Conservation (phyloP, 2,329 filamentous ascomycete genomes). For the Stachybotrys echinatus region DNA sequence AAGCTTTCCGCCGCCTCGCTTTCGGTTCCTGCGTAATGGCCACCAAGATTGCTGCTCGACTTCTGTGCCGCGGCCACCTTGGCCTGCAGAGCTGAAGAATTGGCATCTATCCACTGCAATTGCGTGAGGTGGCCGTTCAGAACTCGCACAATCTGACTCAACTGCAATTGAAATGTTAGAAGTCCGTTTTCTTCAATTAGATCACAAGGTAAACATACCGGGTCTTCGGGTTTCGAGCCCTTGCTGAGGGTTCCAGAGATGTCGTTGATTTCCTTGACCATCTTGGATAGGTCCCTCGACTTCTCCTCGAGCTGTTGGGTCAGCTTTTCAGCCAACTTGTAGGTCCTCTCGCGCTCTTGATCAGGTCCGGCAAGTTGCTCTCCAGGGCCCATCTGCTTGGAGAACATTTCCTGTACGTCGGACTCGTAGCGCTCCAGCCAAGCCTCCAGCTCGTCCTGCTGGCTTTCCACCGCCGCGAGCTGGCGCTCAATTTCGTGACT, state of each 20-base stretch:
- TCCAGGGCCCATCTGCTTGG: slow-evolving; percentile 67
- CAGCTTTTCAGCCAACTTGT: slow-evolving; percentile 91
- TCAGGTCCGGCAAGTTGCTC: slow-evolving; percentile 83
- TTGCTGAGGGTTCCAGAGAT: slow-evolving; percentile 87
- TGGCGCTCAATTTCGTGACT: slow-evolving; percentile 93
- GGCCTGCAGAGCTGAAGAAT: slow-evolving; percentile 71
- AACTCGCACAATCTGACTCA: slow-evolving; percentile 92
- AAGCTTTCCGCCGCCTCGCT: slow-evolving; percentile 80
- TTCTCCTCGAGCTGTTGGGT: slow-evolving; percentile 89
- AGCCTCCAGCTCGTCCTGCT: slow-evolving; percentile 82
- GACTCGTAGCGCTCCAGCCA: slow-evolving; percentile 90
- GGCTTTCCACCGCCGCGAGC: slow-evolving; percentile 80
- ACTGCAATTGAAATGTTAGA: slow-evolving; percentile 40
- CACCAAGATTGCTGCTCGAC: slow-evolving; percentile 58
- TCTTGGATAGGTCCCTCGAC: slow-evolving; percentile 85
- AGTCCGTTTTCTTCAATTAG: slow-evolving; percentile 6
- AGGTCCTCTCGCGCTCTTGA: slow-evolving; percentile 91
- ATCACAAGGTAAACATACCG: slow-evolving; percentile 50
- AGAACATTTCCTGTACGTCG: slow-evolving; percentile 85
- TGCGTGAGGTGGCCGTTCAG: slow-evolving; percentile 90
- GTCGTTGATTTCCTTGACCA: slow-evolving; percentile 97
- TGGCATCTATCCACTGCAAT: slow-evolving; percentile 88
- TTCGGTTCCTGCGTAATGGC: slow-evolving; percentile 54
- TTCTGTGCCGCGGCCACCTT: slow-evolving; percentile 83
- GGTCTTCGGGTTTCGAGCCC: slow-evolving; percentile 81